Evolutionary conservation across 177 flowering plant genomes (phyloP).

Genomic region (Telopea speciosissima): DNA sequence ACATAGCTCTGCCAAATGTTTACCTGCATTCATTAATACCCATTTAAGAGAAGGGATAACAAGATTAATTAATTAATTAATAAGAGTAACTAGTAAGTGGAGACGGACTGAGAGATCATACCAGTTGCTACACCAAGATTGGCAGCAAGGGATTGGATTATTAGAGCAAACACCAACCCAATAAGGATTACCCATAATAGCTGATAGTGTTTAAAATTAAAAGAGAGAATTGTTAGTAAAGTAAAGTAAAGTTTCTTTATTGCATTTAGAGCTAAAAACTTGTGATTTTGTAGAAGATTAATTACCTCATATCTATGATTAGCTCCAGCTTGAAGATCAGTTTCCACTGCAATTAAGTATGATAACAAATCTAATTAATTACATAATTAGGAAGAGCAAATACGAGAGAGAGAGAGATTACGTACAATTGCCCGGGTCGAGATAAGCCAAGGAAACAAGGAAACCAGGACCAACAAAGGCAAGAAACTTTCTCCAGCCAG

Average conservation of each 20-base stretch:
- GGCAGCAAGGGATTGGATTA: constrained; percentile 88
- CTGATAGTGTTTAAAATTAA: constrained; percentile 12
- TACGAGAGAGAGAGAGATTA: constrained; percentile 18
- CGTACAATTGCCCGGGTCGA: constrained; percentile 68
- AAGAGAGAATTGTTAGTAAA: too few relatives aligned
- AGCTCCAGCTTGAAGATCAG: constrained; percentile 46
- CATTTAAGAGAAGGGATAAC: too few relatives aligned
- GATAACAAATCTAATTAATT: neutral
- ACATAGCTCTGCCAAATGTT: constrained; percentile 76
- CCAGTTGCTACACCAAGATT: constrained; percentile 87
- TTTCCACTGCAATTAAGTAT: constrained; percentile 44
- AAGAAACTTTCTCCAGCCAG: constrained; percentile 54
- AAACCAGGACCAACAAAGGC: constrained; percentile 62
- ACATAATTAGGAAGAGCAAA: too few relatives aligned
- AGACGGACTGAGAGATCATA: constrained; percentile 15
- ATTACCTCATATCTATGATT: constrained; percentile 39
- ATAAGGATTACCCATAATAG: constrained; percentile 80
- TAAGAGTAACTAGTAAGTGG: too few relatives aligned
- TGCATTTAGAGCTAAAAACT: neutral
- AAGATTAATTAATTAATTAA: too few relatives aligned
- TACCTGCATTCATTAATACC: constrained; percentile 47
- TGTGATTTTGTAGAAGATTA: constrained; percentile 1
- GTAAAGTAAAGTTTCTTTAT: neutral
- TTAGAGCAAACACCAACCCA: constrained; percentile 75
- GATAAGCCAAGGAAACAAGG: constrained; percentile 58